phyloP scores from a whole-genome alignment of 2,329 filamentous ascomycete species.

The Aureobasidium sp. region DNA sequence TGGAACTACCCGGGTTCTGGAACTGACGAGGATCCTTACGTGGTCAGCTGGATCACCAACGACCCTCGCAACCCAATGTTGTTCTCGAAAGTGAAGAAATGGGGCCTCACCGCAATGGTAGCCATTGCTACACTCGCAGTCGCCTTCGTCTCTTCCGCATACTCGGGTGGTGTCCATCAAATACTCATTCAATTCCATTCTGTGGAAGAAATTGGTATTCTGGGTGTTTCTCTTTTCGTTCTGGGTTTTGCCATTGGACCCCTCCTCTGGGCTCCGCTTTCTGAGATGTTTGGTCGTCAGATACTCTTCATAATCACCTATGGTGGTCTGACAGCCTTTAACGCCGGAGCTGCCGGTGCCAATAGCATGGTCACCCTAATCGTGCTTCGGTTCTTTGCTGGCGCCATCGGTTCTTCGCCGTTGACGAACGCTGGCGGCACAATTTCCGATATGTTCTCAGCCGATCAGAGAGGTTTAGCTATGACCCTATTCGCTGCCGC shows the following conservation, averaged over 20 bases:
- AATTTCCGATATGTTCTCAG: constrained; percentile 39
- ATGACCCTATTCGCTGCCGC: constrained; percentile 58
- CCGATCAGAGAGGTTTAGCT: constrained; percentile 40
- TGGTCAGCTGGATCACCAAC: constrained; percentile 57
- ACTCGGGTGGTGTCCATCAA: constrained; percentile 48
- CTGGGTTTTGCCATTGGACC: constrained; percentile 51
- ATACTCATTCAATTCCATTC: too few relatives aligned
- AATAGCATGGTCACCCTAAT: constrained; percentile 38
- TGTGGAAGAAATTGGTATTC: constrained; percentile 49
- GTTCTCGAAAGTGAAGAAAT: constrained; percentile 52
- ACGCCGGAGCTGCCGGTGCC: constrained; percentile 35
- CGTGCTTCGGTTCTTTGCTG: constrained; percentile 39
- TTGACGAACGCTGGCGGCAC: constrained; percentile 40
- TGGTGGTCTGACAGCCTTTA: constrained; percentile 31
- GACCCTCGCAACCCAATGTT: constrained; percentile 61
- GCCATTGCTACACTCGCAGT: constrained; percentile 61
- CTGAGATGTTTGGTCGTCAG: constrained; percentile 50
- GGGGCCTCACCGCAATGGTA: constrained; percentile 55
- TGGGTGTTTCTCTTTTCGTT: constrained; percentile 58
- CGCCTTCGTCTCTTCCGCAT: constrained; percentile 62
- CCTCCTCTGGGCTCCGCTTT: constrained; percentile 54
- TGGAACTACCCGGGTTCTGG: constrained; percentile 37
- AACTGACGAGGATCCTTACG: constrained; percentile 58
- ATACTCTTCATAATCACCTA: constrained; percentile 31
- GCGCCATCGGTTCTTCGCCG: constrained; percentile 36